Percentiles rank a stretch among this genome's conserved stretches.
These are phyloP conservation scores for Diddensiella caesifluorescens DNA, from an alignment of 805 yeast genomes.

Conservation along the genomic window DNA sequence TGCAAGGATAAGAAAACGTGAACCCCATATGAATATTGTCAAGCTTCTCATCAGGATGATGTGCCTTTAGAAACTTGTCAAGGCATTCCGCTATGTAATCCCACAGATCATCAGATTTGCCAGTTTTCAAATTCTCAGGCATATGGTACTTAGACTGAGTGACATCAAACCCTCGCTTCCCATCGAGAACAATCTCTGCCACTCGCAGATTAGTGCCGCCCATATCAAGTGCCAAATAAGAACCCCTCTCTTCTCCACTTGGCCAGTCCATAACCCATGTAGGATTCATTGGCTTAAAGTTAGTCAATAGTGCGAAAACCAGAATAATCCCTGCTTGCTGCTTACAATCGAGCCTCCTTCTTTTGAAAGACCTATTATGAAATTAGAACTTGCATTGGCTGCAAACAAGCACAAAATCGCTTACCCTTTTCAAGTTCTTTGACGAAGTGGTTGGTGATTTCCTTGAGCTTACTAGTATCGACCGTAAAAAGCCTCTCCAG, in stretches of 20 bases:
- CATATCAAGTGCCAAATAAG: slow-evolving; percentile 86
- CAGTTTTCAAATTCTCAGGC: slow-evolving; percentile 74
- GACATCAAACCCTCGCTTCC: slow-evolving; percentile 78
- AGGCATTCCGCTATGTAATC: slow-evolving; percentile 80
- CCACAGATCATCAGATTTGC: slow-evolving; percentile 69
- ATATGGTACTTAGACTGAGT: slow-evolving; percentile 80
- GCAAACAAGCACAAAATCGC: slow-evolving; percentile 27
- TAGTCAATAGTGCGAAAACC: not conserved
- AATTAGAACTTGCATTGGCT: not conserved
- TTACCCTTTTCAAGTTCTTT: slow-evolving; percentile 78
- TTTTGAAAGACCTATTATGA: slow-evolving; percentile 8
- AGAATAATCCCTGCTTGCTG: not conserved
- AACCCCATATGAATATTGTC: slow-evolving; percentile 76
- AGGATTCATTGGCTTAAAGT: slow-evolving; percentile 75
- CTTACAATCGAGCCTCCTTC: slow-evolving; percentile 30
- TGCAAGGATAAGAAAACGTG: slow-evolving; percentile 83
- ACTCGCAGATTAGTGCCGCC: slow-evolving; percentile 98
- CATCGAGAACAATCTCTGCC: slow-evolving; percentile 77
- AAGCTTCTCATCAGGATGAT: slow-evolving; percentile 42
- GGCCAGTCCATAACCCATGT: slow-evolving; percentile 96
- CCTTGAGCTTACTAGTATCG: slow-evolving; percentile 51
- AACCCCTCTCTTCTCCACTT: slow-evolving; percentile 85
- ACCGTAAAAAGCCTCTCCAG: slow-evolving; percentile 62
- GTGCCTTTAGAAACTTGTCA: slow-evolving; percentile 63
- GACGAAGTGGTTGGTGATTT: slow-evolving; percentile 71